Base-by-base conservation (phyloP, 176 grass and related monocot genomes). In the Rhipidocladum racemiflorum region DNA sequence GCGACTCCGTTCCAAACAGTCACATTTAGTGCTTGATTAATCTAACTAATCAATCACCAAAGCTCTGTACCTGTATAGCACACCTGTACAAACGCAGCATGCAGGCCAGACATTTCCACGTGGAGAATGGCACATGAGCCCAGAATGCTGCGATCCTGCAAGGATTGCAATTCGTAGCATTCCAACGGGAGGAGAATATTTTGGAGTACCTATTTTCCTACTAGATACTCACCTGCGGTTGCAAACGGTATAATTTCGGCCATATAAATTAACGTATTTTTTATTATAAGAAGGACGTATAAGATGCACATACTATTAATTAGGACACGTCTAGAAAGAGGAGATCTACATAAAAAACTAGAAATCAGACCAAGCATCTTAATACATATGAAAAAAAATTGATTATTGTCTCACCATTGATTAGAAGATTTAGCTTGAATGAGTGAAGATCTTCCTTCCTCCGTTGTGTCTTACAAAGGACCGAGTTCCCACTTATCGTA, bases 111-210 rank as follows among this genome's bases (percentile, higher is more conserved):
- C 63, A 68, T 35, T 68, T 60, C 62, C 83, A 7, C 39, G 2
- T 78, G 70, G 18, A 70, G 78, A 70, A 78, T 59, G 13, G 82
- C 62, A 34, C 63, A 25, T 44, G 53, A 46, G 72, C 24, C 61
- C 32, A 44, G 65, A 59, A 59, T 36, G 29, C 5, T 18, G 39
- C 6, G 74, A 61, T 70, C 53, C 38, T 85, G 74, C 30, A 14
- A 39, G 34, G 59, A 53, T 83, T 65, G 23, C 71, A 56, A 43
- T 9, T 9, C 4, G 29, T 20, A 25, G 44, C 21, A 21, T 74
- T 44, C 43, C 14, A 1, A 66, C 3, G 70, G 16, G 8, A 4
- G 14, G 13, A 18, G 48, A 57, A 56, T 74, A 55, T 56, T n/a
- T 74, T 11, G 49, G 12, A 23, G 30, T 24, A 50, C 10, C 2